Evolutionary conservation across 768 basidiomycete genomes (phyloP), one percentile per base, ranked within the genome.

Genomic region (Pleurotus pulmonarius): DNA sequence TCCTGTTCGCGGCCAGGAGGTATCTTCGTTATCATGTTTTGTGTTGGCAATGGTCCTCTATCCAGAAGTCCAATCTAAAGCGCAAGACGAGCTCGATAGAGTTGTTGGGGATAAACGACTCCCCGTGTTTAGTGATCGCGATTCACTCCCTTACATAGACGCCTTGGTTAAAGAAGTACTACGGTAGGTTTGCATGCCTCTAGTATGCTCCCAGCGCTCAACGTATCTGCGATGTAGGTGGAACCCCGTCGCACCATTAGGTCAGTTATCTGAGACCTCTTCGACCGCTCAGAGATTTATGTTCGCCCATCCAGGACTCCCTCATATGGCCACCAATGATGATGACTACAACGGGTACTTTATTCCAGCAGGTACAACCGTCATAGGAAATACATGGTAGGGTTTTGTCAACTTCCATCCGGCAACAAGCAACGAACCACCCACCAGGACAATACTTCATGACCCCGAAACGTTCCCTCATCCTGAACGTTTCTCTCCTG

Each of bases 31-130:
- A 1, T 44, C 62, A 15, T 41, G 65, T 0, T 69, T 67, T 58
- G 59, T 70, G 55, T 45, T 69, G 13, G 60, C 65, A 3, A 65
- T 73, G 60, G 53, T 62, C 1, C 48, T 59, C 5, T 53, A 67
- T 49, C 69, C 70, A 9, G 67, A 67, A 7, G 59, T 65, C 0
- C 65, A 68, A 47, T 60, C 56, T 34, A 60, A 56, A 34, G 71
- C 68, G 1, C 75, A 75, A 45, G 62, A 55, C 4, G 75, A 75
- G 55, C 61, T 76, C 24, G 70, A 76, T 58, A 41, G 44, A 0
- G 58, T 69, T 8, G 48, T 70, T 8, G 72, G 73, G 13, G 44
- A 46, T n/a, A 60, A 58, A 4, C 67, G 70, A 4, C 66, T 75
- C 9, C 69, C 70, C 3, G 65, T 59, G 4, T 58, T 67, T 43